These are phyloP conservation scores for Termitomyces bulborhizus DNA, from an alignment of 768 basidiomycete genomes.

Conservation along the genomic window DNA sequence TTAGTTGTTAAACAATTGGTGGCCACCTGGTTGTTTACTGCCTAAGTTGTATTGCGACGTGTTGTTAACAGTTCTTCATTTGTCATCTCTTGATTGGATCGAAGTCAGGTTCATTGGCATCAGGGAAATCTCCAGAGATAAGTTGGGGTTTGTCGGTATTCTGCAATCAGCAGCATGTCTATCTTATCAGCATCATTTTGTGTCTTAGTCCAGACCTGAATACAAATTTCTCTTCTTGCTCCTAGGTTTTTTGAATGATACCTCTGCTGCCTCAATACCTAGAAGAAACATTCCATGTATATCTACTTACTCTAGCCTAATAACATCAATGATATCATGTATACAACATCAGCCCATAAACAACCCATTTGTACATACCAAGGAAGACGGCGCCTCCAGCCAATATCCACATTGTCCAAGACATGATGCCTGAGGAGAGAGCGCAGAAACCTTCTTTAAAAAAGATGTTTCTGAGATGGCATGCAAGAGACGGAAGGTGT, in stretches of 20 bases:
- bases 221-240: background rate
- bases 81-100: no score
- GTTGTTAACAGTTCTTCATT: no score
- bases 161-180: no score
- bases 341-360: slow-evolving; percentile 38
- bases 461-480: slow-evolving; percentile 63
- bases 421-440: slow-evolving; percentile 82
- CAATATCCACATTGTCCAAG: slow-evolving; percentile 94
- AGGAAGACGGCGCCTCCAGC: slow-evolving; percentile 96
- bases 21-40: no score
- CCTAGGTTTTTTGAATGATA: background rate
- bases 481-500: slow-evolving; percentile 46
- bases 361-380: slow-evolving; percentile 89
- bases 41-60: no score
- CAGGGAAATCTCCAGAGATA: no score
- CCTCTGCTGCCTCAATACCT: background rate
- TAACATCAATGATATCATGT: no score
- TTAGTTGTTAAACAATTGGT: no score
- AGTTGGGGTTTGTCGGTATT: no score
- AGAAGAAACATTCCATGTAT: background rate
- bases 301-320: no score
- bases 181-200: slow-evolving; percentile 29
- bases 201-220: slow-evolving; percentile 23
- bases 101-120: no score
- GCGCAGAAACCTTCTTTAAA: slow-evolving; percentile 62